These are phyloP conservation scores for Barnettozyma californica DNA, from an alignment of 805 yeast genomes.

Conservation along the genomic window DNA sequence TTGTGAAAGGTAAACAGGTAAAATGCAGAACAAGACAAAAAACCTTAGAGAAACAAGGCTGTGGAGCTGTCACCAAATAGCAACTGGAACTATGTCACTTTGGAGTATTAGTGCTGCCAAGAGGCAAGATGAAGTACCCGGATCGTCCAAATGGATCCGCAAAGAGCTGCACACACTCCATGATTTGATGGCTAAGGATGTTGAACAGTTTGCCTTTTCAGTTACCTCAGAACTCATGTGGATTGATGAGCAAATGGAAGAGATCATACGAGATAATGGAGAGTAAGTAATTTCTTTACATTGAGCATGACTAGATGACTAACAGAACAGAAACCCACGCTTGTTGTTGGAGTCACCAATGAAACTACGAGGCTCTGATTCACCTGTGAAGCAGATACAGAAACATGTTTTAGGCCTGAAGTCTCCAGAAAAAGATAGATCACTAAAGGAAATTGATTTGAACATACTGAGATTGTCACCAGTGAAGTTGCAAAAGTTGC, in stretches of 20 bases:
- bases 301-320: conserved; percentile 10
- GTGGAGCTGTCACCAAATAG: not conserved
- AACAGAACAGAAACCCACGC: conserved; percentile 20
- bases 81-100: conserved; percentile 19
- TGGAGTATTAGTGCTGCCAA: conserved; percentile 27
- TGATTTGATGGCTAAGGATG: conserved; percentile 32
- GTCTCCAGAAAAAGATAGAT: conserved; percentile 12
- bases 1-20: conserved; percentile 11
- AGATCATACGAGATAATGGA: conserved; percentile 24
- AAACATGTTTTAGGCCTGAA: conserved; percentile 16
- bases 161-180: conserved; percentile 37
- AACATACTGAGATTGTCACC: conserved; percentile 20
- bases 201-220: conserved; percentile 35
- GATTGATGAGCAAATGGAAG: conserved; percentile 38
- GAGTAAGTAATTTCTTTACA: conserved; percentile 16
- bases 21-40: conserved; percentile 8
- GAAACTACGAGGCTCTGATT: conserved; percentile 21
- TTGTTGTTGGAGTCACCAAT: conserved; percentile 24
- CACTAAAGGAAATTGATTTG: conserved; percentile 14
- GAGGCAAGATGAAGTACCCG: conserved; percentile 34
- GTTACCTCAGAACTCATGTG: conserved; percentile 36
- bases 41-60: not conserved
- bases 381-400: conserved; percentile 25
- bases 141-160: conserved; percentile 48
- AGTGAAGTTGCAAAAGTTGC: conserved; percentile 12